A percentile compares a stretch with the other conserved stretches of the same genome.
Conservation (phyloP, 2,329 filamentous ascomycete genomes). For the Fusarium sulawesiense region DNA sequence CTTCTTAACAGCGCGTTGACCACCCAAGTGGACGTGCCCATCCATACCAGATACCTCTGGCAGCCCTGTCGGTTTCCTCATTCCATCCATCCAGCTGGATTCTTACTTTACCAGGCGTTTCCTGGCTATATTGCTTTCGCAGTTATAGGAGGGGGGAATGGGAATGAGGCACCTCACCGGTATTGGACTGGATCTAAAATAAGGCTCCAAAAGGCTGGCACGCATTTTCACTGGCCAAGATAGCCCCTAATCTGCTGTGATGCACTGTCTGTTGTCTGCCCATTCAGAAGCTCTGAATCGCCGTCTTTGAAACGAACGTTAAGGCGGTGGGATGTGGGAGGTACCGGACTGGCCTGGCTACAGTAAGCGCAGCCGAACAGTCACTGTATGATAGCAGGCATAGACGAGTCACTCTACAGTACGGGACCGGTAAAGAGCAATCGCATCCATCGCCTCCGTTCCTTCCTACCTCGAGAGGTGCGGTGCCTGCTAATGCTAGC, state of each 20-base stretch:
- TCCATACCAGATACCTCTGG: background rate
- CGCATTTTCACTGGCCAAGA: constrained; percentile 30
- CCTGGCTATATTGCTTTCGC: background rate
- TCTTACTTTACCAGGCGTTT: constrained; percentile 20
- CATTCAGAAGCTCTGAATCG: constrained; percentile 27
- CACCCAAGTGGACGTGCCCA: constrained; percentile 29
- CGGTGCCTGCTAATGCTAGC: background rate
- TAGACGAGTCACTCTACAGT: constrained; percentile 18
- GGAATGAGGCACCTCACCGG: background rate
- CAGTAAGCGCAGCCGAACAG: background rate
- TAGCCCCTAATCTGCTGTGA: constrained; percentile 24
- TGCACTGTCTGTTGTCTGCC: constrained; percentile 36
- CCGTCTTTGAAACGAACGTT: constrained; percentile 11
- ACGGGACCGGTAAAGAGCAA: constrained; percentile 4
- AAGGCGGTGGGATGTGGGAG: constrained; percentile 23
- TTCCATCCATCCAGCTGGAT: constrained; percentile 32
- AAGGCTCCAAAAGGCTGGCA: constrained; percentile 33
- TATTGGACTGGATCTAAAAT: constrained; percentile 10
- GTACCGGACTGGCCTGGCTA: background rate
- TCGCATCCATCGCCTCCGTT: constrained; percentile 32
- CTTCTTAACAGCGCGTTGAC: constrained; percentile 33
- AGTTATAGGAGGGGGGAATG: constrained; percentile 8
- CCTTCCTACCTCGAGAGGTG: constrained; percentile 26
- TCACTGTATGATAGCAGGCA: constrained; percentile 18
- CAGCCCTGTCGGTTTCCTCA: constrained; percentile 23